phyloP scores from a whole-genome alignment of 2,329 filamentous ascomycete species.

The Pseudopyrenochaeta lycopersici region DNA sequence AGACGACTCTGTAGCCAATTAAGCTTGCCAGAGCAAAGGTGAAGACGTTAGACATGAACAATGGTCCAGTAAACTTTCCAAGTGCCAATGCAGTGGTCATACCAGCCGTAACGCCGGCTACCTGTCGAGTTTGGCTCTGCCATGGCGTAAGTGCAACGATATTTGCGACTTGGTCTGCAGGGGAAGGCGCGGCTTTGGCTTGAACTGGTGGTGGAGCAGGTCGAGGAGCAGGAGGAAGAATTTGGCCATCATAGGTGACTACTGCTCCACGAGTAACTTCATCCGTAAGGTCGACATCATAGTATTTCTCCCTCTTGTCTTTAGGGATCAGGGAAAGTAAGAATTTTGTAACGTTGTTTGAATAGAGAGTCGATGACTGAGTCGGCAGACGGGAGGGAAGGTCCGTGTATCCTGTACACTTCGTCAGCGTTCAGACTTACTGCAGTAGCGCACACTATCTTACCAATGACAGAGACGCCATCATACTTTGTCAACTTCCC shows the following conservation, averaged over 20 bases:
- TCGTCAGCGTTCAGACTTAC: conserved; percentile 47
- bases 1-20: conserved; percentile 88
- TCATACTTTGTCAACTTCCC: conserved; percentile 76
- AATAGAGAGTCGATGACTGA: conserved; percentile 89
- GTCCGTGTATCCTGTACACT: conserved; percentile 73
- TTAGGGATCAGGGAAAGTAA: conserved; percentile 82
- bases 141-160: conserved; percentile 78
- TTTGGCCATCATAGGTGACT: conserved; percentile 78
- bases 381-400: conserved; percentile 86
- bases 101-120: conserved; percentile 76
- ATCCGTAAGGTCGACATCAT: conserved; percentile 81
- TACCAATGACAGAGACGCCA: conserved; percentile 85
- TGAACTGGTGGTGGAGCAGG: conserved; percentile 68
- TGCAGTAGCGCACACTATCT: conserved; percentile 23
- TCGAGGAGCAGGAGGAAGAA: conserved; percentile 78
- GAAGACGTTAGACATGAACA: conserved; percentile 90
- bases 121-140: conserved; percentile 80
- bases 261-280: conserved; percentile 88
- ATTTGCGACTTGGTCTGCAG: conserved; percentile 58
- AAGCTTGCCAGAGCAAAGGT: conserved; percentile 84
- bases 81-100: conserved; percentile 80
- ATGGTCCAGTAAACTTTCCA: conserved; percentile 78
- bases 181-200: conserved; percentile 50
- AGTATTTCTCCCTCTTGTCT: conserved; percentile 79
- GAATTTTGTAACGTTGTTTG: conserved; percentile 92